Conservation (phyloP, 1,284 basidiomycete species). For the Melampsora larici-populina region DNA sequence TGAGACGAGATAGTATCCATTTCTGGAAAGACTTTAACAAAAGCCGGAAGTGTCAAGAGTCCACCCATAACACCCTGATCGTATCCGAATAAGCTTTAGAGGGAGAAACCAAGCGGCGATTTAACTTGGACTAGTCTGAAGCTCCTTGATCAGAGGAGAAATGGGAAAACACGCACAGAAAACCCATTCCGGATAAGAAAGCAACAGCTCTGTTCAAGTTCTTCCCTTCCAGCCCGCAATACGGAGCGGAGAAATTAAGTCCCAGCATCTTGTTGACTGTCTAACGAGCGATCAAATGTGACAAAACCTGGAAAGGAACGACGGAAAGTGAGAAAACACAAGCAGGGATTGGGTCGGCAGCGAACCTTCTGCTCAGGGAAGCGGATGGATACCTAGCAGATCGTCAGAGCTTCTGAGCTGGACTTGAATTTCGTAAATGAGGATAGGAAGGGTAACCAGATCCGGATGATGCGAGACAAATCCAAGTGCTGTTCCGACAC, state of each 20-base stretch:
- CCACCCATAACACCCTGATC: slow-evolving; percentile 67
- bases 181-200: slow-evolving; percentile 33
- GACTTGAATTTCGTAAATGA: too few relatives aligned
- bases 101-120: background rate
- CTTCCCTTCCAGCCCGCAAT: slow-evolving; percentile 21
- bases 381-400: too few relatives aligned
- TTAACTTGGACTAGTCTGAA: background rate
- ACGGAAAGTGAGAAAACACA: too few relatives aligned
- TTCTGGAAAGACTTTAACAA: slow-evolving; percentile 31
- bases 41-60: slow-evolving; percentile 55
- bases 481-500: too few relatives aligned
- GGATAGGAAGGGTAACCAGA: too few relatives aligned
- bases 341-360: too few relatives aligned
- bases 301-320: too few relatives aligned
- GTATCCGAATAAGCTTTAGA: slow-evolving; percentile 64
- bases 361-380: too few relatives aligned
- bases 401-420: too few relatives aligned
- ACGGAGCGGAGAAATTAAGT: slow-evolving; percentile 4
- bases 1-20: slow-evolving; percentile 38
- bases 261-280: background rate
- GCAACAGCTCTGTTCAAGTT: slow-evolving; percentile 35
- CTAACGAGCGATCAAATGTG: too few relatives aligned
- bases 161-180: slow-evolving; percentile 13
- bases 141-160: background rate
- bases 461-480: too few relatives aligned